A percentile compares a stretch with the other conserved stretches of the same genome.
These are phyloP conservation scores for Canna indica DNA, from an alignment of 176 grass and related monocot species.

Conservation along the genomic window DNA sequence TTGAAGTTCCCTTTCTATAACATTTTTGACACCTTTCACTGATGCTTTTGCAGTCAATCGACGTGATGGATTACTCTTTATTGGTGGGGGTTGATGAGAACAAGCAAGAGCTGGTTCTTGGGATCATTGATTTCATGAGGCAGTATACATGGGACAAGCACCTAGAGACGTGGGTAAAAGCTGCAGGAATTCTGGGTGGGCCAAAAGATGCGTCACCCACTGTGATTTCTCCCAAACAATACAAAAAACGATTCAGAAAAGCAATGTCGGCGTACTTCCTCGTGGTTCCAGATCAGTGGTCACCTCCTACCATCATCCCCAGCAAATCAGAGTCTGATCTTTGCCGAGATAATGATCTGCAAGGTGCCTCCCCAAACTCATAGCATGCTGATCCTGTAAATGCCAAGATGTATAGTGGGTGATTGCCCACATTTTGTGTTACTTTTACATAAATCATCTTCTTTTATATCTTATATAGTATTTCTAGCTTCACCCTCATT, in stretches of 20 bases:
- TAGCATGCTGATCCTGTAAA: conserved; percentile 2
- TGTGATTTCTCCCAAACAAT: conserved; percentile 86
- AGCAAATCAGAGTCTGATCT: conserved; percentile 40
- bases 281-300: conserved; percentile 95
- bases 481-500: not conserved
- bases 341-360: conserved; percentile 25
- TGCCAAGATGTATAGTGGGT: conserved; percentile 1
- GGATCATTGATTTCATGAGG: conserved; percentile 99
- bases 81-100: conserved; percentile 96
- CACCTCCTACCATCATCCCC: conserved; percentile 41
- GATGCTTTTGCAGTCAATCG: conserved; percentile 52
- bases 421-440: conserved; percentile 12
- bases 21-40: conserved; percentile 18
- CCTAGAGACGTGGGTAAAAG: conserved; percentile 96
- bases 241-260: conserved; percentile 94
- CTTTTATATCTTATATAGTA: not conserved
- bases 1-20: conserved; percentile 10
- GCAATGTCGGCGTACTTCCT: conserved; percentile 97
- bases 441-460: not conserved
- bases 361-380: conserved; percentile 30
- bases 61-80: conserved; percentile 99
- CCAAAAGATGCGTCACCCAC: conserved; percentile 67
- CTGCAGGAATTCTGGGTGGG: conserved; percentile 72
- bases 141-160: conserved; percentile 99
- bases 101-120: conserved; percentile 80